phyloP scores from a whole-genome alignment of 192 early-diverging fungal genomes.

The Radiomyces spectabilis region DNA sequence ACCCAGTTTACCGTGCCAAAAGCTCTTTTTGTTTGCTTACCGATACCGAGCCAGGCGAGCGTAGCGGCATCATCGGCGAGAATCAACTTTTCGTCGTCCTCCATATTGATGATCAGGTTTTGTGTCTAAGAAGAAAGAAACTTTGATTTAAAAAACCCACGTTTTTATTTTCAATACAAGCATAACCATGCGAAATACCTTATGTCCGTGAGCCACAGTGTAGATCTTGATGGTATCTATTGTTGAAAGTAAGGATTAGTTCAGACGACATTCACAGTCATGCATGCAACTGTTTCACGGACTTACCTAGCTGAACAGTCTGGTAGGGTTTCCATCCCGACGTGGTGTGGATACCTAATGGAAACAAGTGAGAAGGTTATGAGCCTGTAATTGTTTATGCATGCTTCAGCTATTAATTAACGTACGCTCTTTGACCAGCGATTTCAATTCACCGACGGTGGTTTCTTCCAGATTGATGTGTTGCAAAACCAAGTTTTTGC shows the following conservation, averaged over 20 bases:
- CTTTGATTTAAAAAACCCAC: constrained; percentile 11
- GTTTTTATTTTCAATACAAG: constrained; percentile 13
- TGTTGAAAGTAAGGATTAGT: background rate
- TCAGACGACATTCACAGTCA: background rate
- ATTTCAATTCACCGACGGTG: constrained; percentile 59
- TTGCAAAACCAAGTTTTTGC: constrained; percentile 75
- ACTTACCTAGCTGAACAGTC: constrained; percentile 57
- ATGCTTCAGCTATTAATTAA: background rate
- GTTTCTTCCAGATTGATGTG: constrained; percentile 57
- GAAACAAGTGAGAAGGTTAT: background rate
- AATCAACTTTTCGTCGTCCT: constrained; percentile 59
- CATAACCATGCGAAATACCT: constrained; percentile 30
- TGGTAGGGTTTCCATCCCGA: constrained; percentile 64
- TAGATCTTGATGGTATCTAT: constrained; percentile 75
- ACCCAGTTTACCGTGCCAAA: constrained; percentile 1
- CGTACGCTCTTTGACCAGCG: constrained; percentile 46
- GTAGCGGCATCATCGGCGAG: constrained; percentile 48
- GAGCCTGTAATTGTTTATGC: background rate
- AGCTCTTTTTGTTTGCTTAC: constrained; percentile 28
- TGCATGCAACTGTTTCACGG: background rate
- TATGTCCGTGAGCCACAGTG: constrained; percentile 62
- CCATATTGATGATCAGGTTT: constrained; percentile 84
- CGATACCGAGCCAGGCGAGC: constrained; percentile 47
- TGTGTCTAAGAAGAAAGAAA: constrained; percentile 44
- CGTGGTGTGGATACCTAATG: constrained; percentile 50